phyloP scores from a whole-genome alignment of 2,329 filamentous ascomycete genomes.

The Epichloe gansuensis region DNA sequence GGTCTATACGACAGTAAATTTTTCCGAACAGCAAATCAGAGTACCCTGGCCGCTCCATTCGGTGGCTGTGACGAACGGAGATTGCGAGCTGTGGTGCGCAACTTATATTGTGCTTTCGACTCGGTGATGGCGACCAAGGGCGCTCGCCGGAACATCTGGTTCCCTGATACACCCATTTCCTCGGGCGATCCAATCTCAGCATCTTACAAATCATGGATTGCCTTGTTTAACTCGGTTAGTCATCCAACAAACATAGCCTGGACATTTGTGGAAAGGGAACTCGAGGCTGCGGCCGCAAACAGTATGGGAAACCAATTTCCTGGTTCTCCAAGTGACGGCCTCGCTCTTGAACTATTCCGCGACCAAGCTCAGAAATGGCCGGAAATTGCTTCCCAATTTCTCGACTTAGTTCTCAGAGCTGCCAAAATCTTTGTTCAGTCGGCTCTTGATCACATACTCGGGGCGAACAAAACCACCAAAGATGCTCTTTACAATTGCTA shows the following conservation, averaged over 20 bases:
- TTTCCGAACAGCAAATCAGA: not conserved
- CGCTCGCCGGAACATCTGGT: not conserved
- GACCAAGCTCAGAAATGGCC: not conserved
- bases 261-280: not conserved
- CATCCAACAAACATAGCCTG: not conserved
- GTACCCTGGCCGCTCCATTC: too few relatives aligned
- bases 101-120: not conserved
- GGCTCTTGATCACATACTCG: not conserved
- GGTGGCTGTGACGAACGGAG: not conserved
- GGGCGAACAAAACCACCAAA: not conserved
- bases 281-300: not conserved
- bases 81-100: not conserved
- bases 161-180: not conserved
- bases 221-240: not conserved
- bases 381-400: not conserved
- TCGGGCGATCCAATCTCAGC: not conserved
- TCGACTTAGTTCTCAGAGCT: not conserved
- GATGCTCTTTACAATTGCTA: not conserved
- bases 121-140: not conserved
- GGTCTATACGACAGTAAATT: not conserved
- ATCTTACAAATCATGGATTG: not conserved
- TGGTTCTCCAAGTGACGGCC: not conserved
- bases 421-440: not conserved
- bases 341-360: not conserved
- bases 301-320: not conserved